A percentile compares a stretch with the other conserved stretches of the same genome.
Conservation (phyloP, 805 yeast genomes). For the Saccharomyces paradoxus region DNA sequence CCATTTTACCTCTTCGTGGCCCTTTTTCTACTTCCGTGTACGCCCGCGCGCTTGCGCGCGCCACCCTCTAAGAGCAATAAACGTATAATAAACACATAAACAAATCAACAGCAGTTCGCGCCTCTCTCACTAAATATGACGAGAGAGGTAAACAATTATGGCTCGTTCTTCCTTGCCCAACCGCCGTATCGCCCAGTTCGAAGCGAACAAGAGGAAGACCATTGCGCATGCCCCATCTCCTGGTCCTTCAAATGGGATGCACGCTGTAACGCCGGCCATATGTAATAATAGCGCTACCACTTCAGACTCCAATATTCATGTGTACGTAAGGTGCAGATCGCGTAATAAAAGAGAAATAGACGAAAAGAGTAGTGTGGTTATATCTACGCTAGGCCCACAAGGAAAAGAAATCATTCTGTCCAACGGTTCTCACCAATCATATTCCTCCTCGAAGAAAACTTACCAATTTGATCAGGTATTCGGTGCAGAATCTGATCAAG, state of each 20-base stretch:
- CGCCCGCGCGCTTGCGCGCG: background rate
- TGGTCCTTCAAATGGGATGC: background rate
- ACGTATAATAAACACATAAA: background rate
- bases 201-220: background rate
- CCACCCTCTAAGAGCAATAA: background rate
- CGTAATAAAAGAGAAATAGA: slow-evolving; percentile 46
- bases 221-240: background rate
- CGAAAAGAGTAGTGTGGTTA: slow-evolving; percentile 49
- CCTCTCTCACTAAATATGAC: background rate
- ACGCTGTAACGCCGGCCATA: slow-evolving; percentile 1
- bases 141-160: background rate
- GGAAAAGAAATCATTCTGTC: slow-evolving; percentile 41
- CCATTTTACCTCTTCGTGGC: background rate
- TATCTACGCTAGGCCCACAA: slow-evolving; percentile 40
- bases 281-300: background rate
- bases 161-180: background rate
- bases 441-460: slow-evolving; percentile 35
- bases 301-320: slow-evolving; percentile 37
- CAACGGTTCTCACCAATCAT: slow-evolving; percentile 5
- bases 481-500: slow-evolving; percentile 75
- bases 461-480: slow-evolving; percentile 71
- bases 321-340: slow-evolving; percentile 50
- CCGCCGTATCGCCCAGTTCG: background rate
- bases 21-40: background rate
- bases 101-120: background rate